Evolutionary conservation across 495 filamentous ascomycete genomes (phyloP).

Genomic region (Tuber umbilicatum): DNA sequence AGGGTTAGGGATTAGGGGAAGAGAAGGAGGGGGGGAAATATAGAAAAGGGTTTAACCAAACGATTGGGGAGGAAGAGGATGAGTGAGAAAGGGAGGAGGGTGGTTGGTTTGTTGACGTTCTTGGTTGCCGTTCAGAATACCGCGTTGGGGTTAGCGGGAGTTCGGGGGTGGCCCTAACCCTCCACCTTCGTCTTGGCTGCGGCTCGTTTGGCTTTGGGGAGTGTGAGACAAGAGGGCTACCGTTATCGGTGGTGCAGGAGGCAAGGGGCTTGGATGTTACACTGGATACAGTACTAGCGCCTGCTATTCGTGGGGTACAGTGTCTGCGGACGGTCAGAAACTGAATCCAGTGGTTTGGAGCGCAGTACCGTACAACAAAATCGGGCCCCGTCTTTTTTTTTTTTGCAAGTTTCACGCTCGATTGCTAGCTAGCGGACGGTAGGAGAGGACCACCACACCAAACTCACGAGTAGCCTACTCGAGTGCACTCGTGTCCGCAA

Average conservation of each 20-base stretch:
- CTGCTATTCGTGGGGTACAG: neutral
- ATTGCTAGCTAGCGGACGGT: neutral
- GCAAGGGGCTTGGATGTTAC: neutral
- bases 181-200: neutral
- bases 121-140: neutral
- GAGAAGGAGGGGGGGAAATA: neutral
- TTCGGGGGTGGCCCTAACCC: neutral
- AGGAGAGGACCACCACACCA: neutral
- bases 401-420: neutral
- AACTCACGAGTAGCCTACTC: neutral
- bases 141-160: neutral
- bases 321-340: neutral
- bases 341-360: neutral
- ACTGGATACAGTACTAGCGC: neutral
- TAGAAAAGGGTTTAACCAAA: neutral
- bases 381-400: neutral
- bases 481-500: neutral
- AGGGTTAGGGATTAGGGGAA: neutral
- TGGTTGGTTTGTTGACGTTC: constrained; percentile 3
- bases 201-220: neutral
- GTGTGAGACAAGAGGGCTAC: neutral
- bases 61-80: constrained; percentile 1
- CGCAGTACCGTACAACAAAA: neutral
- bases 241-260: neutral
- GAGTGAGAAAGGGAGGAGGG: neutral